Base-by-base conservation (phyloP, 2,329 filamentous ascomycete species). In the Seiridium cupressi region DNA sequence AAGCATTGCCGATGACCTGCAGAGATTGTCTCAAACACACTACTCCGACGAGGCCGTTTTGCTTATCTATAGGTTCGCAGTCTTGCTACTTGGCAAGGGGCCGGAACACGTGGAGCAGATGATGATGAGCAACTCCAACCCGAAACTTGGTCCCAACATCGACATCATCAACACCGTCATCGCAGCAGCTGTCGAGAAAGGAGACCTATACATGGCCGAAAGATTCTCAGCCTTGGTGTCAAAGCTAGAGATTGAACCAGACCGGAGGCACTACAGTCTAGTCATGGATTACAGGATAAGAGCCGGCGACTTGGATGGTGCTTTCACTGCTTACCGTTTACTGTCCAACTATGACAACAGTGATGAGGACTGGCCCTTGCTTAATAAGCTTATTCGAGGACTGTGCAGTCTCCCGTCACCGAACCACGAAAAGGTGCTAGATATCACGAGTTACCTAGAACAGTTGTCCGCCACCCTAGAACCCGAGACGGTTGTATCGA, bases 151-250 rank as follows among this genome's bases (percentile, higher is more conserved):
- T 5, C 86, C 92, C 0, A 88, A 91, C 58, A 87, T 87, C 5
- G 76, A 82, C 3, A 92, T 90, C 5, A 87, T 98, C 67, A 96
- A 98, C 69, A 77, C 80, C 5, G 81, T 98, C 34, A 82, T 98
- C 18, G 83, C 85, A 57, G 87, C 88, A 60, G 91, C 92, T 8
- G 88, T 89, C 64, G 84, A 85, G n/a, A 82, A 83, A 58, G 81
- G 88, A 9, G 88, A 96, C 66, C 81, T 87, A 0, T 86, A 90
- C 65, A 78, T 91, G 51, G 91, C 91, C 4, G 88, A 93, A 70
- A 84, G 91, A 10, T 90, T 93, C 63, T 81, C 92, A 51, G 76
- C 83, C 1, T 76, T 97, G 9, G 87, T 88, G 2, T 72, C 83
- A 49, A 86, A 88, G 67, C 84, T 87, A 67, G 84, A 82, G 4